Evolutionary conservation across 1,284 basidiomycete genomes (phyloP).

Genomic region (Volvariella surrecta): DNA sequence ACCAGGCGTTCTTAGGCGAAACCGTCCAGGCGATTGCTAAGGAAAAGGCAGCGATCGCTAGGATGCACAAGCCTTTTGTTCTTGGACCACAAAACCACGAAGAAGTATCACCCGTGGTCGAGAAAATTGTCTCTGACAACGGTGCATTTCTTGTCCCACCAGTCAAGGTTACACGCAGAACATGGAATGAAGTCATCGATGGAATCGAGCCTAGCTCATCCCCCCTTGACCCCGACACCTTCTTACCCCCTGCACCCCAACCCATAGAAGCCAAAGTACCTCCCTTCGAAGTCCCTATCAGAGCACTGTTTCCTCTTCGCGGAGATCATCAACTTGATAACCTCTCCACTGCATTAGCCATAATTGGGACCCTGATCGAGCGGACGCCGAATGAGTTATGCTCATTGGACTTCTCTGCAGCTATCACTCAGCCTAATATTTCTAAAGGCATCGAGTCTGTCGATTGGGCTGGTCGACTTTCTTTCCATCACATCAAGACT

Average conservation of each 20-base stretch:
- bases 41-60: constrained; percentile 83
- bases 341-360: constrained; percentile 58
- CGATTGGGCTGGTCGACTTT: constrained; percentile 81
- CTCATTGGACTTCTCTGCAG: constrained; percentile 12
- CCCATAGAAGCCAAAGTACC: constrained; percentile 33
- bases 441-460: constrained; percentile 48
- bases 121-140: constrained; percentile 27
- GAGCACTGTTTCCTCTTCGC: constrained; percentile 50
- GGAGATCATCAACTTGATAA: constrained; percentile 84
- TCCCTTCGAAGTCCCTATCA: constrained; percentile 31
- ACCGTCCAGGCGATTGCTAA: constrained; percentile 69
- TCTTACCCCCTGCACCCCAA: constrained; percentile 32
- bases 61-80: constrained; percentile 63
- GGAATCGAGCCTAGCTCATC: constrained; percentile 20
- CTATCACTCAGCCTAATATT: constrained; percentile 27
- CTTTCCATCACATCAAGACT: constrained; percentile 41
- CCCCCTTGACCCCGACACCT: constrained; percentile 23
- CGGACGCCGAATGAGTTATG: constrained; percentile 27
- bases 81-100: constrained; percentile 61
- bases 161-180: constrained; percentile 19
- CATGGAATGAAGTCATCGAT: constrained; percentile 28
- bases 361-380: constrained; percentile 58
- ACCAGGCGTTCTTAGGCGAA: constrained; percentile 82
- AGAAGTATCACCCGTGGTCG: constrained; percentile 34
- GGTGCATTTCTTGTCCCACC: constrained; percentile 34